phyloP scores from a whole-genome alignment of 106 monocot genomes.

The Ottelia alismoides region DNA sequence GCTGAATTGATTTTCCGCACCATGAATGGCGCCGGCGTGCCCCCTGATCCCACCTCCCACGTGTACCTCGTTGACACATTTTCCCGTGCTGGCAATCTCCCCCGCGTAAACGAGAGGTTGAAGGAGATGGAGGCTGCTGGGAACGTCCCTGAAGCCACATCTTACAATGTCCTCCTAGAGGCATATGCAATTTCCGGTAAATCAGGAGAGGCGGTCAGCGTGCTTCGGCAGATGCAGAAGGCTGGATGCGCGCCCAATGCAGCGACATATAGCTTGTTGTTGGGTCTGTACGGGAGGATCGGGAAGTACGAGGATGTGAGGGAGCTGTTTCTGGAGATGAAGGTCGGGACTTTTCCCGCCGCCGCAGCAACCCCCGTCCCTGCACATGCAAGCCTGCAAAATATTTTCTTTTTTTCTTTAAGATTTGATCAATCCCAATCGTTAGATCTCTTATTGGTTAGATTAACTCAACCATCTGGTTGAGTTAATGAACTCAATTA shows the following conservation, averaged over 20 bases:
- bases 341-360: too few relatives aligned
- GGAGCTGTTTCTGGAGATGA: slow-evolving; percentile 95
- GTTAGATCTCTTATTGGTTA: too few relatives aligned
- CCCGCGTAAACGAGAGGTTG: slow-evolving; percentile 49
- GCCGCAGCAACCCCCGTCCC: too few relatives aligned
- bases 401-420: too few relatives aligned
- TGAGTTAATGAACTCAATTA: too few relatives aligned
- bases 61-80: slow-evolving; percentile 66
- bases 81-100: slow-evolving; percentile 29
- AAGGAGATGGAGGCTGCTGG: slow-evolving; percentile 61
- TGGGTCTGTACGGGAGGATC: slow-evolving; percentile 54
- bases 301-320: slow-evolving; percentile 76
- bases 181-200: slow-evolving; percentile 40
- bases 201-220: slow-evolving; percentile 34
- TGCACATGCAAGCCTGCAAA: too few relatives aligned
- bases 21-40: slow-evolving; percentile 76
- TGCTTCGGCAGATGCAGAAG: slow-evolving; percentile 84
- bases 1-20: slow-evolving; percentile 69
- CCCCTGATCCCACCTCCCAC: slow-evolving; percentile 54
- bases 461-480: too few relatives aligned
- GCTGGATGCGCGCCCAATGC: slow-evolving; percentile 72
- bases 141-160: slow-evolving; percentile 51
- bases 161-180: slow-evolving; percentile 77
- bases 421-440: too few relatives aligned
- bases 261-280: slow-evolving; percentile 57